Conservation (phyloP, 139 green algal genomes). For the Coccomyxa sp. region DNA sequence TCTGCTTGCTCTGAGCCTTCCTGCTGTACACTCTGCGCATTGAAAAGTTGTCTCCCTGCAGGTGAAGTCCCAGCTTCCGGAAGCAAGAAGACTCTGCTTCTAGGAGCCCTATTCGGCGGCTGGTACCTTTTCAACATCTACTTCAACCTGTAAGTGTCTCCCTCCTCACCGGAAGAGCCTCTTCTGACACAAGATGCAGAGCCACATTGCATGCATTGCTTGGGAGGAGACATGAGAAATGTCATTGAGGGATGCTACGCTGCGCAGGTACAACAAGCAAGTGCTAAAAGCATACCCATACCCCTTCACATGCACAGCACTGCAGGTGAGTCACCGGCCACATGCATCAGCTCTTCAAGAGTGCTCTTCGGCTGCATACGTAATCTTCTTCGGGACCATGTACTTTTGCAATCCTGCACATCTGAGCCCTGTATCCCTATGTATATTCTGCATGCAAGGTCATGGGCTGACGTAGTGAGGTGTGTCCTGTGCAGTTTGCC, state of each 20-base stretch:
- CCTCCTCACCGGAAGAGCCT: too few relatives aligned
- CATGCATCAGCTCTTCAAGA: too few relatives aligned
- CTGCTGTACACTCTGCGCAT: too few relatives aligned
- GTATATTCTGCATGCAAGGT: not conserved
- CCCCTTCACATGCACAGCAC: slow-evolving; percentile 83
- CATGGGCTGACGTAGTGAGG: not conserved
- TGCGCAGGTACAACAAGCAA: slow-evolving; percentile 84
- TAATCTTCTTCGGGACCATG: not conserved
- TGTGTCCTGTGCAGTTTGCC: slow-evolving; percentile 59
- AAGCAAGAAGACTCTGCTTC: slow-evolving; percentile 22
- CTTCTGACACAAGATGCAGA: too few relatives aligned
- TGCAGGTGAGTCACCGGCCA: slow-evolving; percentile 71
- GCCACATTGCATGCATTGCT: too few relatives aligned
- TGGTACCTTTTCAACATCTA: slow-evolving; percentile 98
- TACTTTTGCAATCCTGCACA: not conserved
- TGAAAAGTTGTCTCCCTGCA: too few relatives aligned
- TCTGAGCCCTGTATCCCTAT: not conserved
- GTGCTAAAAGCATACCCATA: slow-evolving; percentile 84
- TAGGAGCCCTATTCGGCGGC: slow-evolving; percentile 80
- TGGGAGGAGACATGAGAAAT: not conserved
- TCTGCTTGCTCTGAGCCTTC: too few relatives aligned
- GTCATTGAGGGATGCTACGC: not conserved
- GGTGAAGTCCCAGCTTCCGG: not conserved
- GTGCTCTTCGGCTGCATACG: not conserved
- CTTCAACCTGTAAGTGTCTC: slow-evolving; percentile 92